Conservation (phyloP, 345 rosid species). For the Arabis hirsuta region DNA sequence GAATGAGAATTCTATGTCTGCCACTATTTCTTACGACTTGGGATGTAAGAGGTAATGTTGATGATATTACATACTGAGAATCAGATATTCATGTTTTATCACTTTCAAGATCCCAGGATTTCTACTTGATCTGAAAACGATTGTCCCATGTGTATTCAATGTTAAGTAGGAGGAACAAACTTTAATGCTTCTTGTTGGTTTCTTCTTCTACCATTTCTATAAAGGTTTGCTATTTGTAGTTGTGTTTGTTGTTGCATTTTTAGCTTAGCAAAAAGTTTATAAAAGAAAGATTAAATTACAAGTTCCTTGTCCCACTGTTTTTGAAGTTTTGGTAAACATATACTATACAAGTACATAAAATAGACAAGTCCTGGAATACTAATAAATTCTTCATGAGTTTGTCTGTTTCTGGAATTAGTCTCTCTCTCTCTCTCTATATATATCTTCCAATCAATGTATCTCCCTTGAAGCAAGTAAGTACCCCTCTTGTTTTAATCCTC, state of each 20-base stretch:
- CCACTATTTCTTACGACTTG: too few relatives aligned
- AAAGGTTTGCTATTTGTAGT: not conserved
- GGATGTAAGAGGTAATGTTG: too few relatives aligned
- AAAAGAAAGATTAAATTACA: not conserved
- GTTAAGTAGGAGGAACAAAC: not conserved
- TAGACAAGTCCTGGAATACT: constrained; percentile 32
- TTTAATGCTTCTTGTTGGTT: constrained; percentile 24
- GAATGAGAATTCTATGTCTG: too few relatives aligned
- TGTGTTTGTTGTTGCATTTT: not conserved
- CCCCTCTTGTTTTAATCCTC: constrained; percentile 39
- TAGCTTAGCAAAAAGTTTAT: not conserved
- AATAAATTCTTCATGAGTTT: constrained; percentile 40
- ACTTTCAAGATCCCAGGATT: not conserved
- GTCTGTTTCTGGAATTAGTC: constrained; percentile 40
- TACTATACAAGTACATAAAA: too few relatives aligned
- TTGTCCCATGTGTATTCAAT: constrained; percentile 23
- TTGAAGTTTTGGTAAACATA: too few relatives aligned
- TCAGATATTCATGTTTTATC: too few relatives aligned
- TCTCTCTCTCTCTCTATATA: constrained; percentile 26
- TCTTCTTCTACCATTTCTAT: not conserved
- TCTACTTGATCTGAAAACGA: constrained; percentile 19
- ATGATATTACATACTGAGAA: too few relatives aligned
- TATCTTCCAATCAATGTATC: constrained; percentile 32
- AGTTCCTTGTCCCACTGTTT: constrained; percentile 9
- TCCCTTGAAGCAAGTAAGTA: constrained; percentile 34